Evolutionary conservation across 2,329 filamentous ascomycete species (phyloP).

Genomic region (Diplodia mutila): DNA sequence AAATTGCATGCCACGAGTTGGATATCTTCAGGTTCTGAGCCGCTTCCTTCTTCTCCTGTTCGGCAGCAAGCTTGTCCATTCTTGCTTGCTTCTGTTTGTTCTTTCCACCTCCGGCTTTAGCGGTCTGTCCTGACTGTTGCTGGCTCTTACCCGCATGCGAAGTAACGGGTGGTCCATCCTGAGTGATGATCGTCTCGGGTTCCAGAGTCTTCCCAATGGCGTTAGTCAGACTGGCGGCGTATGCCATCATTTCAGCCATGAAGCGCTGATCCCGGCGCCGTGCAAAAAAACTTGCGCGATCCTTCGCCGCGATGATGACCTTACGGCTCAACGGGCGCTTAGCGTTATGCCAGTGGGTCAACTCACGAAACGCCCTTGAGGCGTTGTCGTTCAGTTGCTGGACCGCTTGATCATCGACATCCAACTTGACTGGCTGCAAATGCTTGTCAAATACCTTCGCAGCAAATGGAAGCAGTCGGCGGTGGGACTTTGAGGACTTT

Average conservation of each 20-base stretch:
- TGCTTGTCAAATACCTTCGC: slow-evolving; percentile 54
- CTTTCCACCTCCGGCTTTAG: slow-evolving; percentile 5
- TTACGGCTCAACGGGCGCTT: slow-evolving; percentile 56
- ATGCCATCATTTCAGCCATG: slow-evolving; percentile 69
- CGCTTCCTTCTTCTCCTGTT: slow-evolving; percentile 49
- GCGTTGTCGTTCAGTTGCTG: slow-evolving; percentile 32
- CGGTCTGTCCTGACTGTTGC: neutral
- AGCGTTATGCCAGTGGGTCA: slow-evolving; percentile 66
- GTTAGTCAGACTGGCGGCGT: slow-evolving; percentile 72
- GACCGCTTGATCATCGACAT: slow-evolving; percentile 39
- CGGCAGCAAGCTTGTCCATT: slow-evolving; percentile 48
- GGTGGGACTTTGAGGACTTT: neutral
- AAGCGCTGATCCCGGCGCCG: slow-evolving; percentile 62
- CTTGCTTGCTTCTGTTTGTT: slow-evolving; percentile 47
- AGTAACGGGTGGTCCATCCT: slow-evolving; percentile 27
- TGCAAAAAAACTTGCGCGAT: slow-evolving; percentile 43
- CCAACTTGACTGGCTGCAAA: slow-evolving; percentile 49
- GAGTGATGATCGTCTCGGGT: slow-evolving; percentile 65
- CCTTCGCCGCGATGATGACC: slow-evolving; percentile 35
- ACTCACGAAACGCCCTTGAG: slow-evolving; percentile 51
- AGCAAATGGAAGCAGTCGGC: slow-evolving; percentile 50
- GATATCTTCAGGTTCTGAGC: slow-evolving; percentile 46
- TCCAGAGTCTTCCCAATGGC: slow-evolving; percentile 64
- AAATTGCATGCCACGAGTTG: slow-evolving; percentile 51
- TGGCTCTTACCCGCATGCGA: slow-evolving; percentile 1